Percentiles rank a stretch among this genome's conserved stretches.
Conservation (phyloP, 768 basidiomycete genomes). For the Amanita pseudoporphyria region DNA sequence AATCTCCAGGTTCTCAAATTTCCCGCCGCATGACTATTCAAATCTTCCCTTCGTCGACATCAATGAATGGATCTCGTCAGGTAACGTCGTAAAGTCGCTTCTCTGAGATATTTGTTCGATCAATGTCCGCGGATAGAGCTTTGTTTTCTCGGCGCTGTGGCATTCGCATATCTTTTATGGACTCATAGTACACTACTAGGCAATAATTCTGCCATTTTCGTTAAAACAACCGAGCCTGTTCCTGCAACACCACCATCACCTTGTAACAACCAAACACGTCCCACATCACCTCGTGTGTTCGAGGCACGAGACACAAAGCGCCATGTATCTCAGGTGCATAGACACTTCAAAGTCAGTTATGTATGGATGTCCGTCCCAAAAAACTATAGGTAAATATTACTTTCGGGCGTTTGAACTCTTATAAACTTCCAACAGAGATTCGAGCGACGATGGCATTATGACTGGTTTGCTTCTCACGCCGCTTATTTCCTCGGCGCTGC, state of each 20-base stretch:
- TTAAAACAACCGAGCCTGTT: not conserved
- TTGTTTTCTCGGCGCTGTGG: constrained; percentile 39
- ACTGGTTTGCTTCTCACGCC: constrained; percentile 82
- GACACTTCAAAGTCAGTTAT: constrained; percentile 52
- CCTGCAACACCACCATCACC: constrained; percentile 13
- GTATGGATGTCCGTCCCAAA: constrained; percentile 90
- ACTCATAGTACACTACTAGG: constrained; percentile 41
- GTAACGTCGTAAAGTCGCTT: constrained; percentile 21
- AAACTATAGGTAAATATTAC: constrained; percentile 57
- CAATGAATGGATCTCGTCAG: constrained; percentile 40
- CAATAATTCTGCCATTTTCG: constrained; percentile 8
- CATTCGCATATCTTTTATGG: constrained; percentile 54
- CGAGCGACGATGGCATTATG: constrained; percentile 76
- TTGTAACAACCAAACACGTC: constrained; percentile 11
- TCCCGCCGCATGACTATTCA: constrained; percentile 20
- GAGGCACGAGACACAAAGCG: constrained; percentile 38
- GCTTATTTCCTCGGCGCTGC: constrained; percentile 61
- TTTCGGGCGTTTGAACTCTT: not conserved
- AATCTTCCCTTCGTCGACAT: constrained; percentile 15
- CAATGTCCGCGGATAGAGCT: constrained; percentile 36
- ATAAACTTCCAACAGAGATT: constrained; percentile 39
- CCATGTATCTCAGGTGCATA: constrained; percentile 15
- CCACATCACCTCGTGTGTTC: constrained; percentile 31
- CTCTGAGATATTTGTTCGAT: constrained; percentile 8
- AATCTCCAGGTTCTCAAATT: constrained; percentile 34